Evolutionary conservation across 2,329 filamentous ascomycete species (phyloP), one percentile per base, ranked within the genome.

Genomic region (Aspergillus sp.): DNA sequence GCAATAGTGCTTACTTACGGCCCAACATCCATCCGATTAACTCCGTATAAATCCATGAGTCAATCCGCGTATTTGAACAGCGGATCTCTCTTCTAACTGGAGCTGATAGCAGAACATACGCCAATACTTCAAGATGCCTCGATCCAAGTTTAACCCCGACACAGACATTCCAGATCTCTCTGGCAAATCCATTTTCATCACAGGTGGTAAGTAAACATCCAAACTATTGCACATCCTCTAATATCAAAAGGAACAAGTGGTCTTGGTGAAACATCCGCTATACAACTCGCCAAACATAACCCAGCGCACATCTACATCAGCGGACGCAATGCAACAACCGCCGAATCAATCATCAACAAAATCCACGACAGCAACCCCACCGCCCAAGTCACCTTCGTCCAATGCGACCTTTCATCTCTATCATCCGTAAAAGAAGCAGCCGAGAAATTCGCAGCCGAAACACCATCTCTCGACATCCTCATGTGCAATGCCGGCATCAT

Each of bases 401-500:
- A 69, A 39, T 61, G 71, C 43, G 73, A 77, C 50, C 67, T 79
- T 26, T 44, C 65, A 1, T 73, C 68, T 6, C 61, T 77, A 8
- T 58, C 58, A 6, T 73, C 68, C 6, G 61, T 79, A 47, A 64
- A 68, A 37, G 40, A 56, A 5, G 71, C 73, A 1, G 71, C 70
- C 1, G 48, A 60, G 1, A 52, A 52, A 0, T 68, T 79, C 47
- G 38, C 59, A 0, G 43, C 57, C 2, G 51, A 64, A 13, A 58
- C 61, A 19, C 45, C 56, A 9, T 60, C 63, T 5, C 59, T 76
- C 2, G 73, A 76, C 48, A 64, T 75, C 29, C 57, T 74, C 4
- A 64, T 75, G 44, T 67, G 67, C 36, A 74, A 75, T 45, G 72
- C 73, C 1, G 73, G 70, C 1, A 61, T 74, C 31, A 72, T 75